phyloP scores from a whole-genome alignment of 345 rosid species.

The Rhizophora apiculata region DNA sequence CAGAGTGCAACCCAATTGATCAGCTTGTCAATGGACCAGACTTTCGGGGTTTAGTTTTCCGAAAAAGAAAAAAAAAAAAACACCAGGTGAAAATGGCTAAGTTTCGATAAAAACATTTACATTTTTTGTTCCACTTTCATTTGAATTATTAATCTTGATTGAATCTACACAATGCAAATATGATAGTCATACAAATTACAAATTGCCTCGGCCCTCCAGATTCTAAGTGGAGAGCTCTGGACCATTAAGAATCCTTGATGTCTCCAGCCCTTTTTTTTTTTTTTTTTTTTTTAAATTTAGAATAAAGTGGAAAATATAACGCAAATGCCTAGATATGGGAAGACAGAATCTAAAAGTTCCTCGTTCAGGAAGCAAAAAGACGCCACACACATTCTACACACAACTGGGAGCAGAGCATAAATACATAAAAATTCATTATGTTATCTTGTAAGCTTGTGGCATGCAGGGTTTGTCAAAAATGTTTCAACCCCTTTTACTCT shows the following conservation, averaged over 20 bases:
- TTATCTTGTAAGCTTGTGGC: constrained; percentile 4
- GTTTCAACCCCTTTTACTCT: not conserved
- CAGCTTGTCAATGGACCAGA: not conserved
- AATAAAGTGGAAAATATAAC: too few relatives aligned
- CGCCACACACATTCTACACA: not conserved
- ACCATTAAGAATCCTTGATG: not conserved
- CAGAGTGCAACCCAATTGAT: not conserved
- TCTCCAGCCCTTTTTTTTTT: too few relatives aligned
- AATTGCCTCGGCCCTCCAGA: constrained; percentile 5
- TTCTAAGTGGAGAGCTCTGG: not conserved
- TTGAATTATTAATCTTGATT: too few relatives aligned
- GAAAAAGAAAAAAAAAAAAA: not conserved
- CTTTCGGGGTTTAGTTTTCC: not conserved
- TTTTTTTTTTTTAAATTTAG: too few relatives aligned
- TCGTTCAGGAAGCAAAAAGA: not conserved
- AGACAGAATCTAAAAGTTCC: not conserved
- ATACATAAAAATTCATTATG: not conserved
- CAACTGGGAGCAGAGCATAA: not conserved
- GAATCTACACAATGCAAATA: too few relatives aligned
- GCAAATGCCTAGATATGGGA: too few relatives aligned
- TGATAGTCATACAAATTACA: too few relatives aligned
- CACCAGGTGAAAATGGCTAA: too few relatives aligned
- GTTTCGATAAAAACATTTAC: too few relatives aligned
- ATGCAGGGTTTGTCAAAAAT: constrained; percentile 3
- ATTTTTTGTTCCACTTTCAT: too few relatives aligned